These are phyloP conservation scores for Priceomyces carsonii DNA, from an alignment of 805 yeast genomes.

Conservation along the genomic window DNA sequence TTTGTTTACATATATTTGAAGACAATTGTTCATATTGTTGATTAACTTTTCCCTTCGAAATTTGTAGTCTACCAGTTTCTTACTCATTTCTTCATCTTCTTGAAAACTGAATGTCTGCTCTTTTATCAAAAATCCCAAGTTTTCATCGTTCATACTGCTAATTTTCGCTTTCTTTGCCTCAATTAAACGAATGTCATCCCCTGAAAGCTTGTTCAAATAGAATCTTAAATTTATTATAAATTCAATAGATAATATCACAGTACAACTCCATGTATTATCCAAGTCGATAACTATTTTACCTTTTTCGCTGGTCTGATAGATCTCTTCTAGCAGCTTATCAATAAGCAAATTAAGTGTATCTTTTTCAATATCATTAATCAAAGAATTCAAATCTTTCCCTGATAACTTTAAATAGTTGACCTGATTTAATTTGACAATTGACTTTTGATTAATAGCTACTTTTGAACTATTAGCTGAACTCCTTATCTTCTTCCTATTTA, in stretches of 20 bases:
- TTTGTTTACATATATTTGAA: slow-evolving; percentile 21
- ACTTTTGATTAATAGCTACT: slow-evolving; percentile 24
- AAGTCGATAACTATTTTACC: slow-evolving; percentile 9
- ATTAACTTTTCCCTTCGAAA: slow-evolving; percentile 14
- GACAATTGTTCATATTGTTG: slow-evolving; percentile 12
- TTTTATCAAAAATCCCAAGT: slow-evolving; percentile 11
- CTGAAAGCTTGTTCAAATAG: slow-evolving; percentile 10
- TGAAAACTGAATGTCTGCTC: slow-evolving; percentile 8
- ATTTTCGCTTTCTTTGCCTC: slow-evolving; percentile 11
- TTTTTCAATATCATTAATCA: slow-evolving; percentile 16
- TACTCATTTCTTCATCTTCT: slow-evolving; percentile 14
- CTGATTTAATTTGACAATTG: slow-evolving; percentile 21
- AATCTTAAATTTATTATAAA: slow-evolving; percentile 18
- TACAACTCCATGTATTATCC: slow-evolving; percentile 22
- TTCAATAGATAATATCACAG: slow-evolving; percentile 18
- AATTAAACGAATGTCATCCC: slow-evolving; percentile 14
- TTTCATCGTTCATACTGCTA: slow-evolving; percentile 1
- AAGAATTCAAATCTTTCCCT: slow-evolving; percentile 19
- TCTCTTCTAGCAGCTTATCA: slow-evolving; percentile 4
- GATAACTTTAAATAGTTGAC: slow-evolving; percentile 24
- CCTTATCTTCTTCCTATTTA: slow-evolving; percentile 21
- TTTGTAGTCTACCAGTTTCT: slow-evolving; percentile 15
- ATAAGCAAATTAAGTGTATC: slow-evolving; percentile 9
- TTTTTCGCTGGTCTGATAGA: slow-evolving; percentile 4
- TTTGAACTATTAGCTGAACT: slow-evolving; percentile 12